Conservation (phyloP, 2,329 filamentous ascomycete species). For the Chrysosporium keratinophilum region DNA sequence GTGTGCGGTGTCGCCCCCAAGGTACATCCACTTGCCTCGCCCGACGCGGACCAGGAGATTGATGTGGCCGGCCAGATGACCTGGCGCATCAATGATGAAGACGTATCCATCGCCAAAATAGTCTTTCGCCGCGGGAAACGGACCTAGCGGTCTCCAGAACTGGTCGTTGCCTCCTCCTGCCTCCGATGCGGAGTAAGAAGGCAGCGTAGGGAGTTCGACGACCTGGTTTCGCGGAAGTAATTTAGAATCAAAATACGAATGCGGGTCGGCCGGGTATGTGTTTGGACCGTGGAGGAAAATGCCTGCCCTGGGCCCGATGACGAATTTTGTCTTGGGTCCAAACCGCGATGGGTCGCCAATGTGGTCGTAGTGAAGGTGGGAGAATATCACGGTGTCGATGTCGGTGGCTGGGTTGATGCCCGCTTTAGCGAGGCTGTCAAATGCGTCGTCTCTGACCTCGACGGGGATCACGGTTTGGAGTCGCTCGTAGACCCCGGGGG, state of each 20-base stretch:
- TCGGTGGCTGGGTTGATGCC: slow-evolving; percentile 14
- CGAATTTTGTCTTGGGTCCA: slow-evolving; percentile 18
- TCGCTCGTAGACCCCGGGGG: slow-evolving; percentile 18
- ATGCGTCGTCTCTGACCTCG: slow-evolving; percentile 20
- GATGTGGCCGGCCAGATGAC: slow-evolving; percentile 21
- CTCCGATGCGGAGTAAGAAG: no score
- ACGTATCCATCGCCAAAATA: slow-evolving; percentile 49
- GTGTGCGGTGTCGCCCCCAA: slow-evolving; percentile 10
- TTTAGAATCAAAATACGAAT: slow-evolving; percentile 17
- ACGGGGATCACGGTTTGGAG: slow-evolving; percentile 9
- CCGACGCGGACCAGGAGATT: slow-evolving; percentile 17
- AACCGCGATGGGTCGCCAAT: slow-evolving; percentile 22
- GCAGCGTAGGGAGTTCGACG: slow-evolving; percentile 18
- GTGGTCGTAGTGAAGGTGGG: slow-evolving; percentile 26
- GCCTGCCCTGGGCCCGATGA: slow-evolving; percentile 21
- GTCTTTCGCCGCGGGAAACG: slow-evolving; percentile 32
- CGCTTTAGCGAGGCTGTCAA: slow-evolving; percentile 21
- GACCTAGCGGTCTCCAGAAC: slow-evolving; percentile 21
- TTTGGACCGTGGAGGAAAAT: slow-evolving; percentile 15
- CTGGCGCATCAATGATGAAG: slow-evolving; percentile 41
- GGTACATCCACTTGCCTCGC: slow-evolving; percentile 7
- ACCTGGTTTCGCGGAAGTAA: slow-evolving; percentile 16
- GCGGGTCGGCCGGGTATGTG: slow-evolving; percentile 18
- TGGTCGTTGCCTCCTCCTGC: not conserved
- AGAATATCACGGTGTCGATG: slow-evolving; percentile 24